Evolutionary conservation across 768 basidiomycete genomes (phyloP).

Genomic region (Mrakia frigida): DNA sequence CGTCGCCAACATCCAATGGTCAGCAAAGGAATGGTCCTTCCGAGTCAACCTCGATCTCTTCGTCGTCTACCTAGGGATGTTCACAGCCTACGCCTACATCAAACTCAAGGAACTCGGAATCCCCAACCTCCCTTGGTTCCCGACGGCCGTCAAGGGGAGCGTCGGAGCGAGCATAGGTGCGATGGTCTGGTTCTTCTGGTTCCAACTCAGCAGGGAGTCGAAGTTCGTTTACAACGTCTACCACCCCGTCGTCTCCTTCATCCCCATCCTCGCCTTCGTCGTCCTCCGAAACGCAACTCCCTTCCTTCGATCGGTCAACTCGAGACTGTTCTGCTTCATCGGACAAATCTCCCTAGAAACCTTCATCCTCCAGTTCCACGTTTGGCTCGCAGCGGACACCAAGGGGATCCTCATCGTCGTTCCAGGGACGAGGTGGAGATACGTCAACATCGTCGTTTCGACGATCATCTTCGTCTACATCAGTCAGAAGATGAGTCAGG

Average conservation of each 20-base stretch:
- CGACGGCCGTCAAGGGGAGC: conserved; percentile 51
- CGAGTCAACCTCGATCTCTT: conserved; percentile 81
- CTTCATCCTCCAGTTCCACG: conserved; percentile 80
- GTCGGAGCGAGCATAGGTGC: conserved; percentile 53
- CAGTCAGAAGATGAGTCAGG: conserved; percentile 67
- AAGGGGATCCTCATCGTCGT: conserved; percentile 70
- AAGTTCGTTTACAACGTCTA: conserved; percentile 82
- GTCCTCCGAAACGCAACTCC: conserved; percentile 69
- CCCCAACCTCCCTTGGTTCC: conserved; percentile 66
- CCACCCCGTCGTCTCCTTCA: conserved; percentile 74
- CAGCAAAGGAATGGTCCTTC: conserved; percentile 80
- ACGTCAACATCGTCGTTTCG: conserved; percentile 71
- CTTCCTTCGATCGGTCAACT: conserved; percentile 64
- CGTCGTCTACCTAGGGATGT: conserved; percentile 83
- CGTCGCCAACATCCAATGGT: conserved; percentile 75
- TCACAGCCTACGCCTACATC: conserved; percentile 64
- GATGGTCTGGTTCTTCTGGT: conserved; percentile 72
- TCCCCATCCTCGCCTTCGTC: conserved; percentile 73
- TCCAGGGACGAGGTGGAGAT: conserved; percentile 66
- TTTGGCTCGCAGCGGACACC: conserved; percentile 79
- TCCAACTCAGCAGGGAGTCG: conserved; percentile 67
- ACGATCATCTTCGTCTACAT: conserved; percentile 74
- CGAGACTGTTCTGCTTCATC: conserved; percentile 67
- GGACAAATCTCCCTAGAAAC: conserved; percentile 85
- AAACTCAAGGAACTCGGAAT: conserved; percentile 68